Percentiles rank a stretch among this genome's conserved stretches.
These are phyloP conservation scores for Oryza meridionalis DNA, from an alignment of 176 grass and related monocot genomes.

Conservation along the genomic window DNA sequence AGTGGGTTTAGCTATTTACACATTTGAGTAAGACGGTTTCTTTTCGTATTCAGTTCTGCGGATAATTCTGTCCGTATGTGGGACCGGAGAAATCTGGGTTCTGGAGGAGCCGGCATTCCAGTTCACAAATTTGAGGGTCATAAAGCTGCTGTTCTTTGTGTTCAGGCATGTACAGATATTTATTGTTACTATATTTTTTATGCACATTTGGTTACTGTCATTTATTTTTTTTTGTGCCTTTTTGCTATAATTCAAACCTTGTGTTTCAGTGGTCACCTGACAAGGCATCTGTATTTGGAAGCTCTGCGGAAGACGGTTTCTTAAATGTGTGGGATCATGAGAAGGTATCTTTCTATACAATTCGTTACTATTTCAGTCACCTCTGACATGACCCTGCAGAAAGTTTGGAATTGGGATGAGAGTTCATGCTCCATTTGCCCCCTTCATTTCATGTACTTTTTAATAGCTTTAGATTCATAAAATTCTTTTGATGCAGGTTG, in stretches of 20 bases:
- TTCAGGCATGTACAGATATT: constrained; percentile 64
- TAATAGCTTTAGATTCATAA: not conserved
- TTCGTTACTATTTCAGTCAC: not conserved
- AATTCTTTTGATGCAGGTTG: constrained; percentile 58
- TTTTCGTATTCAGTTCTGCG: constrained; percentile 67
- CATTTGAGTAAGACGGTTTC: constrained; percentile 33
- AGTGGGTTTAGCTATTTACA: not conserved
- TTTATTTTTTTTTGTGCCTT: constrained; percentile 21
- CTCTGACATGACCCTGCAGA: not conserved
- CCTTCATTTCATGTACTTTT: constrained; percentile 23
- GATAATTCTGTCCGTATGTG: constrained; percentile 93
- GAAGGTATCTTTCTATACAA: constrained; percentile 58
- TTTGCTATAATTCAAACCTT: constrained; percentile 21
- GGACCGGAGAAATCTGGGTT: constrained; percentile 81
- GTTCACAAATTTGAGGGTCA: constrained; percentile 90
- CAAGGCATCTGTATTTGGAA: constrained; percentile 94
- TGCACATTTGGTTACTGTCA: not conserved
- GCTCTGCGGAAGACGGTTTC: constrained; percentile 83
- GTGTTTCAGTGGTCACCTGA: constrained; percentile 92
- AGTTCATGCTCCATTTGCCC: not conserved
- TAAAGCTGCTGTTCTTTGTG: constrained; percentile 90
- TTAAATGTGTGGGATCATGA: constrained; percentile 92
- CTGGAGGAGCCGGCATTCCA: constrained; percentile 58
- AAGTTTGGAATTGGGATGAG: not conserved
- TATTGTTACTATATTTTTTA: constrained; percentile 11